These are phyloP conservation scores for Phaffia australis DNA, from an alignment of 768 basidiomycete species.

Conservation along the genomic window DNA sequence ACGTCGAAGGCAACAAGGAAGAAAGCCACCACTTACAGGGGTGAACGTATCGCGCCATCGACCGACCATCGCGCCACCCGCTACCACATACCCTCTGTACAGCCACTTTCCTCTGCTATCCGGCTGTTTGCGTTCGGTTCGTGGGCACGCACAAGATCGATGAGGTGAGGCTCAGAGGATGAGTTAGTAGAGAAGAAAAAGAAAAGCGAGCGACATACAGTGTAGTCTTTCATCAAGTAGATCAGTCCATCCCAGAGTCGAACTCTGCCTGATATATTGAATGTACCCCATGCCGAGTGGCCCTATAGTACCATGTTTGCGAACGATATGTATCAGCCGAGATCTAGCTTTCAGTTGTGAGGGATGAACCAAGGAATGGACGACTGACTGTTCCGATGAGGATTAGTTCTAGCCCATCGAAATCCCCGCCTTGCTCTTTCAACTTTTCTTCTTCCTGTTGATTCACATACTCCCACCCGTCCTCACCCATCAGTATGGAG, in stretches of 20 bases:
- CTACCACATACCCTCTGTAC: conserved; percentile 36
- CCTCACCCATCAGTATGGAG: conserved; percentile 30
- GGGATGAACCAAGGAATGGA: not conserved
- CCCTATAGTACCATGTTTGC: conserved; percentile 19
- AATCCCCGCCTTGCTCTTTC: conserved; percentile 27
- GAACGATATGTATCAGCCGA: not conserved
- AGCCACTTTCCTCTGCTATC: conserved; percentile 32
- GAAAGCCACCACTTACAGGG: conserved; percentile 13
- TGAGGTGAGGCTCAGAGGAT: not conserved
- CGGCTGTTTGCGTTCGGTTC: conserved; percentile 2
- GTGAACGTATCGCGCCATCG: conserved; percentile 38
- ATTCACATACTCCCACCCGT: conserved; percentile 30
- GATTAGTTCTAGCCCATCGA: conserved; percentile 34
- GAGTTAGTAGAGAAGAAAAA: too few species aligned
- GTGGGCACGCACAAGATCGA: not conserved
- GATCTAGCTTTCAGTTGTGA: not conserved
- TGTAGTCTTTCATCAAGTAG: conserved; percentile 38
- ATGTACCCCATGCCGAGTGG: conserved; percentile 38
- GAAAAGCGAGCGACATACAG: conserved; percentile 29
- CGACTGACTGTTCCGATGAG: conserved; percentile 32
- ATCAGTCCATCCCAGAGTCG: conserved; percentile 39
- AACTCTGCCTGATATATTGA: conserved; percentile 36
- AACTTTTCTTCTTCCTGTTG: conserved; percentile 31
- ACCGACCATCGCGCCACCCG: conserved; percentile 35
- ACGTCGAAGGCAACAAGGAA: not conserved